Base-by-base conservation (phyloP, 2,329 filamentous ascomycete species). In the Epichloe elymi region DNA sequence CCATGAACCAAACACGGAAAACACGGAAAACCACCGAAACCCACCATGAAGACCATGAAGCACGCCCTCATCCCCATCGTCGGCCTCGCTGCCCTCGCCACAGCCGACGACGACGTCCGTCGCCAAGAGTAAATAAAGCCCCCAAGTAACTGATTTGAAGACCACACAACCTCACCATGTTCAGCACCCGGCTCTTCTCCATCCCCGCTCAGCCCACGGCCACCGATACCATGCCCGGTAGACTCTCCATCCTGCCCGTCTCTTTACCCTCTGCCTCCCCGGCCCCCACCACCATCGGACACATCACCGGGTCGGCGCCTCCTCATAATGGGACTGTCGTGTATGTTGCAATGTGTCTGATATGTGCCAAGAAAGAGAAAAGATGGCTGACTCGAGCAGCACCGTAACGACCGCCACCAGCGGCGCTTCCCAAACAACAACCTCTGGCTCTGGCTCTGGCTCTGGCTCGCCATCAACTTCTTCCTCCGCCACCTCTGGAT, bases 51-150 rank as follows among this genome's bases (percentile, higher is more conserved):
- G 20, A 33, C n/a, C 49, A 53, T 40, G 30, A 53, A 51, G 50
- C 20, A 51, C 19, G 49, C 53, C 42, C 1, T 8, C 26, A 26
- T 51, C 42, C 41, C 44, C 11, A 41, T 51, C 30, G 33, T 57
- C 45, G 40, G 49, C 43, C 20, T 57, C 43, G 52, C 44, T 36
- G 43, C 44, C 52, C 33, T 56, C n/a, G 50, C 44, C 8, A 37
- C 49, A 2, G 48, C 53, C 33, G 23, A 53, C 17, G 23, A 53
- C 17, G 17, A 48, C 23, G 39, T 49, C 8, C 47, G 33, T 10
- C 48, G 44, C 17, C 49, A 54, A 30, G 23, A 46, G 44, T 54
- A 47, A 26, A 36, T 8, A 26, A 26, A 26, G 23, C 23, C 2
- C 7, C 6, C 2, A 26, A 26, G 2, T 26, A 26, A 26, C 7